Conservation (phyloP, 129 eudicot genomes). For the Flaveria linearis region DNA sequence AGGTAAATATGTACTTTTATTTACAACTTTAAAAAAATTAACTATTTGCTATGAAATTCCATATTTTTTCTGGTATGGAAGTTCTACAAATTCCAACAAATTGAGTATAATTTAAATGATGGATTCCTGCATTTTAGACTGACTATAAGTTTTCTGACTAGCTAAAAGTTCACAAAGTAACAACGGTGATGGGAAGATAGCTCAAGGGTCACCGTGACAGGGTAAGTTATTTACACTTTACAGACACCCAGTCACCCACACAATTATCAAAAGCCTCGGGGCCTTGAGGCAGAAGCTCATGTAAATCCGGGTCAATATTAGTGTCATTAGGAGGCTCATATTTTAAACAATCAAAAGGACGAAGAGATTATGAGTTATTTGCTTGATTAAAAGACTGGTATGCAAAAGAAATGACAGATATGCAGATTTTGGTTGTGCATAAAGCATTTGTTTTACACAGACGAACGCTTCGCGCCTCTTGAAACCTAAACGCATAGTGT, state of each 20-base stretch:
- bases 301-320: too few relatives aligned
- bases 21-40: too few relatives aligned
- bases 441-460: too few relatives aligned
- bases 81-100: background rate
- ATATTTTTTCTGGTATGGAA: background rate
- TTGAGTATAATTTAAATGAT: too few relatives aligned
- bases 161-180: background rate
- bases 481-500: too few relatives aligned
- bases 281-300: too few relatives aligned
- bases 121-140: background rate
- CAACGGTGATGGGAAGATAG: background rate
- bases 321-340: too few relatives aligned
- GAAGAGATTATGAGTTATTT: background rate
- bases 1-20: background rate
- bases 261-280: background rate
- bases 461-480: too few relatives aligned
- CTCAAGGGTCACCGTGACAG: background rate
- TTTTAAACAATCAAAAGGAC: background rate
- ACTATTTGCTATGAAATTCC: background rate
- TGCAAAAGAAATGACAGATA: background rate
- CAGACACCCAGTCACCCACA: too few relatives aligned
- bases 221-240: background rate
- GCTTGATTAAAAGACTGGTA: background rate
- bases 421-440: background rate
- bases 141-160: background rate